phyloP scores from a whole-genome alignment of 2,329 filamentous ascomycete genomes.

The Sporothrix brasiliensis region DNA sequence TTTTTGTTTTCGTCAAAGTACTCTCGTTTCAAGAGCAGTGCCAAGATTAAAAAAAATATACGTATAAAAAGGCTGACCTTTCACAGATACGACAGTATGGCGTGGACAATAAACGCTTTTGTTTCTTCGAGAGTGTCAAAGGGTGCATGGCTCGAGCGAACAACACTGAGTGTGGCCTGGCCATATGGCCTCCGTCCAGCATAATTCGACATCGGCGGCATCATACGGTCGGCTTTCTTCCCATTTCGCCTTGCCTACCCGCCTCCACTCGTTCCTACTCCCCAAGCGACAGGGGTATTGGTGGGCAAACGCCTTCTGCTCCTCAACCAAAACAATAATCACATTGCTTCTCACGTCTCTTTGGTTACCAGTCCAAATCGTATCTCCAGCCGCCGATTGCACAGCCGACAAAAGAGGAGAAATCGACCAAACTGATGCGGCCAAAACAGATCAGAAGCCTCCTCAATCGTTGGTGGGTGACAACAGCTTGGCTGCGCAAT shows the following conservation, averaged over 20 bases:
- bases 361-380: background rate
- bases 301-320: background rate
- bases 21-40: background rate
- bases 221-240: slow-evolving; percentile 7
- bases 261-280: background rate
- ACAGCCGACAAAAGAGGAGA: background rate
- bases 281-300: background rate
- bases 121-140: slow-evolving; percentile 11
- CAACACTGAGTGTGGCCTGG: background rate
- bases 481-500: slow-evolving; percentile 23
- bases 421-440: background rate
- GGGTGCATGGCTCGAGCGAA: background rate
- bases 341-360: background rate
- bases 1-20: background rate
- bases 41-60: background rate
- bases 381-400: background rate
- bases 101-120: background rate
- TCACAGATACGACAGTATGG: background rate
- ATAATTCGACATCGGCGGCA: background rate
- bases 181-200: background rate
- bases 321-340: background rate
- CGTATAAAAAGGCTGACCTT: background rate
- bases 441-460: slow-evolving; percentile 1
- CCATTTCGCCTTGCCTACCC: slow-evolving; percentile 8
- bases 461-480: background rate